Evolutionary conservation across 352 stramenopile genomes (phyloP).

Genomic region (Pythium grandisporangium): DNA sequence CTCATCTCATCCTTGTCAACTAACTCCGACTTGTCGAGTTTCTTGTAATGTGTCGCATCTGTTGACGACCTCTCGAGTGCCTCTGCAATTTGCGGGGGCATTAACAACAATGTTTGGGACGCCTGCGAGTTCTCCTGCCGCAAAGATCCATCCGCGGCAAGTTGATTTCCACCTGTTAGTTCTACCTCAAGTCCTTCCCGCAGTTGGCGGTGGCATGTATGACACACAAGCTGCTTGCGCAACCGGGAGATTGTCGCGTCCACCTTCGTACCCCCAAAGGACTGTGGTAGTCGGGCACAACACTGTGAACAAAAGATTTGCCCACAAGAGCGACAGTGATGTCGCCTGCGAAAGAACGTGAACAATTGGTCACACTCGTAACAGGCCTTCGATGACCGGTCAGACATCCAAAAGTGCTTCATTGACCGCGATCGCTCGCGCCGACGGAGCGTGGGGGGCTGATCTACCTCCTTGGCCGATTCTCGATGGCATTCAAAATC

Average conservation of each 20-base stretch:
- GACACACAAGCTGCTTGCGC: slow-evolving; percentile 79
- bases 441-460: slow-evolving; percentile 10
- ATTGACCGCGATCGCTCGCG: slow-evolving; percentile 53
- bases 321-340: slow-evolving; percentile 80
- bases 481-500: slow-evolving; percentile 49
- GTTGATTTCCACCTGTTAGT: slow-evolving; percentile 17
- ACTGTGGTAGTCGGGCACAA: slow-evolving; percentile 66
- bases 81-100: slow-evolving; percentile 66
- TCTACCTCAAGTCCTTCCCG: slow-evolving; percentile 76
- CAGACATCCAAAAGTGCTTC: slow-evolving; percentile 88
- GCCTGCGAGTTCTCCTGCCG: slow-evolving; percentile 19
- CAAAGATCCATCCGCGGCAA: slow-evolving; percentile 10
- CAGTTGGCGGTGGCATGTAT: slow-evolving; percentile 74
- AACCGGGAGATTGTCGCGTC: slow-evolving; percentile 69
- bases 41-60: slow-evolving; percentile 37
- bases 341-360: slow-evolving; percentile 66
- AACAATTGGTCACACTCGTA: slow-evolving; percentile 81
- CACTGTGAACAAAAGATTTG: slow-evolving; percentile 84
- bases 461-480: background rate
- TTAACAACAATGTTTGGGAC: slow-evolving; percentile 58
- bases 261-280: slow-evolving; percentile 63
- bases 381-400: slow-evolving; percentile 73
- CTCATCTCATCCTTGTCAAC: slow-evolving; percentile 79
- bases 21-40: slow-evolving; percentile 52
- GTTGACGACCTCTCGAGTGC: slow-evolving; percentile 53